phyloP scores from a whole-genome alignment of 164 flowering plant genomes.

The Umbellularia californica region DNA sequence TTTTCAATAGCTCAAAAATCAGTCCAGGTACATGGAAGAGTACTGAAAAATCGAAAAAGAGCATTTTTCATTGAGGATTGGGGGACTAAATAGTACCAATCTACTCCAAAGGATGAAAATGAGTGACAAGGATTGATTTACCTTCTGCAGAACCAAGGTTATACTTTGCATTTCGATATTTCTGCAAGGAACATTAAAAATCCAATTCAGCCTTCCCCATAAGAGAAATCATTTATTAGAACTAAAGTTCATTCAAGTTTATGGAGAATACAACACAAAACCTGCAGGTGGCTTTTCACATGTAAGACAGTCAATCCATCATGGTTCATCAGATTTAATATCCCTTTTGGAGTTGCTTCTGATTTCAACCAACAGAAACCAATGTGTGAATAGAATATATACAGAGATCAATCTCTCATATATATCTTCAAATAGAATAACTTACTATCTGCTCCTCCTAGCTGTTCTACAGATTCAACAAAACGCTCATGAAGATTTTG shows the following conservation, averaged over 20 bases:
- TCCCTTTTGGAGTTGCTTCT: slow-evolving; percentile 85
- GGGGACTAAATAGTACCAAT: background rate
- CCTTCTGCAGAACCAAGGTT: slow-evolving; percentile 63
- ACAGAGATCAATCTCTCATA: background rate
- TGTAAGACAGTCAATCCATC: slow-evolving; percentile 71
- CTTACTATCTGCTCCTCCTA: slow-evolving; percentile 95
- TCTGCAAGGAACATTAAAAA: slow-evolving; percentile 35
- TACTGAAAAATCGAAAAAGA: too few species aligned
- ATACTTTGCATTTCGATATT: slow-evolving; percentile 80
- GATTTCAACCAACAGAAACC: slow-evolving; percentile 9
- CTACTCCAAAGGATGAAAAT: background rate
- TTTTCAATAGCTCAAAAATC: background rate
- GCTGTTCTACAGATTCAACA: slow-evolving; percentile 75
- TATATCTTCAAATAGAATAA: background rate
- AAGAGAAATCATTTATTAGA: background rate
- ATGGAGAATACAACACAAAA: background rate
- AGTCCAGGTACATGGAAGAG: background rate
- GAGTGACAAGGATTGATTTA: slow-evolving; percentile 6
- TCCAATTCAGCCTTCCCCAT: background rate
- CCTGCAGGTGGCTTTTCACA: slow-evolving; percentile 87
- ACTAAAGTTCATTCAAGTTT: background rate
- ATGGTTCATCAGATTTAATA: slow-evolving; percentile 62
- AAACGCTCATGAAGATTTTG: slow-evolving; percentile 84
- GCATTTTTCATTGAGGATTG: background rate
- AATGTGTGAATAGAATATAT: background rate